These are phyloP conservation scores for Apophysomyces trapeziformis DNA, from an alignment of 371 early-diverging fungal species.

Conservation along the genomic window DNA sequence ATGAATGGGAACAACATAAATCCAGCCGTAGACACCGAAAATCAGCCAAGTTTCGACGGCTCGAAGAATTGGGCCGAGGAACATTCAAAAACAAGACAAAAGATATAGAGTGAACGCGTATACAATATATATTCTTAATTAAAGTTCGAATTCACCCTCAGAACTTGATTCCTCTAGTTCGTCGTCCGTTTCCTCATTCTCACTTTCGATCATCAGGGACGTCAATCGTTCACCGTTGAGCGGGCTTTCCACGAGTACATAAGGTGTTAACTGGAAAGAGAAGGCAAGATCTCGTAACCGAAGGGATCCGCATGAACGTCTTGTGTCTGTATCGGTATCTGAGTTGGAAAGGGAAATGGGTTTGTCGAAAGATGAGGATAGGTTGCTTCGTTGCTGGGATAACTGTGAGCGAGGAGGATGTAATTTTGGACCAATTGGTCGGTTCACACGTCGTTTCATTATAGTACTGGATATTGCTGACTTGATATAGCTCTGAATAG, in stretches of 20 bases:
- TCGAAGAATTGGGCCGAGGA: conserved; percentile 13
- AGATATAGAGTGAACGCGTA: not conserved
- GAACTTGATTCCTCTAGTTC: conserved; percentile 31
- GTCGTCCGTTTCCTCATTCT: conserved; percentile 53
- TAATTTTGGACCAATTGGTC: conserved; percentile 57
- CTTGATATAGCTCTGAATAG: conserved; percentile 66
- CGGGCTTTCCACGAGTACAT: conserved; percentile 71
- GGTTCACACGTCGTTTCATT: conserved; percentile 69
- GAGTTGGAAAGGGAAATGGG: not conserved
- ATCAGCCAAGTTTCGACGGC: conserved; percentile 30
- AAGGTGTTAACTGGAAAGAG: conserved; percentile 68
- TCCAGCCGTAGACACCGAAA: conserved; percentile 67
- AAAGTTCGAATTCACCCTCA: conserved; percentile 34
- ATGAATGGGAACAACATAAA: conserved; percentile 71
- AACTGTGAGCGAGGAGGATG: conserved; percentile 27
- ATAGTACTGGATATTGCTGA: conserved; percentile 73
- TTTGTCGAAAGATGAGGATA: conserved; percentile 14
- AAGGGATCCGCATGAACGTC: conserved; percentile 18
- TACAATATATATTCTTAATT: not conserved
- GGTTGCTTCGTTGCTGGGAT: conserved; percentile 7
- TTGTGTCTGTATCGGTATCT: conserved; percentile 1
- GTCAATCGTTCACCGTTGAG: conserved; percentile 68
- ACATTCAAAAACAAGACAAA: not conserved
- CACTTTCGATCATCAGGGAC: conserved; percentile 60
- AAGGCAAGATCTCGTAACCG: conserved; percentile 65